Evolutionary conservation across 345 rosid genomes (phyloP), one percentile per base, ranked within the genome.

Genomic region (Microthlaspi erraticum): DNA sequence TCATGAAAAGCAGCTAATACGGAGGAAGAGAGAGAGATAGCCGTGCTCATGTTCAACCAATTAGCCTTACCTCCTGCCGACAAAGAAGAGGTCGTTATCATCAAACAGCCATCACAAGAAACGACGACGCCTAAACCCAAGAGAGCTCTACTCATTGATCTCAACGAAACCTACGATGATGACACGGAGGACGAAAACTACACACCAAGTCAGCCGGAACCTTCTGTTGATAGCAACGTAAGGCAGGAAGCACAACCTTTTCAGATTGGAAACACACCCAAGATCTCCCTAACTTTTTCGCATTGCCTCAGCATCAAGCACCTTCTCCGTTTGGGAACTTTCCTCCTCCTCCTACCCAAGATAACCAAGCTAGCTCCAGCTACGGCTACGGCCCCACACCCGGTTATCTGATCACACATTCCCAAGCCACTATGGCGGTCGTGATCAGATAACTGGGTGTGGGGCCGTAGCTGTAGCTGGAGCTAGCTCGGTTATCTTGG

Each of bases 1-100:
- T 71, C 81, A 4, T 53, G 76, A 11, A 85, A 76, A 34, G 78
- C 41, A 45, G 72, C 81, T 26, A 81, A 8, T 50, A 68, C 59
- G 5, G 41, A 81, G 65, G 98, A 74, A n/a, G n/a, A 66, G 78
- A 90, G 62, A 63, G 99, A 90, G 72, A 90, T 95, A 62, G 98
- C 83, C 23, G 99, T 92, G 78, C 92, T 90, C n/a, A n/a, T 90
- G 92, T 97, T 98, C 68, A 90, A 84, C 81, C 99, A 90, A 71
- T 87, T 86, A 50, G 99, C 90, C 79, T 82, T 90, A 73, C 96
- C 83, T 64, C 87, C 92, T 13, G n/a, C n/a, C n/a, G 92, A 90
- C 82, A 71, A 79, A 66, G 88, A 81, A 53, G 77, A 64, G 45
- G 89, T 76, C 20, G 4, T 48, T 31, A 63, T 34, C 74, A 75